Conservation (phyloP, 1,139 yeast species). For the Meyerozyma athensensis region DNA sequence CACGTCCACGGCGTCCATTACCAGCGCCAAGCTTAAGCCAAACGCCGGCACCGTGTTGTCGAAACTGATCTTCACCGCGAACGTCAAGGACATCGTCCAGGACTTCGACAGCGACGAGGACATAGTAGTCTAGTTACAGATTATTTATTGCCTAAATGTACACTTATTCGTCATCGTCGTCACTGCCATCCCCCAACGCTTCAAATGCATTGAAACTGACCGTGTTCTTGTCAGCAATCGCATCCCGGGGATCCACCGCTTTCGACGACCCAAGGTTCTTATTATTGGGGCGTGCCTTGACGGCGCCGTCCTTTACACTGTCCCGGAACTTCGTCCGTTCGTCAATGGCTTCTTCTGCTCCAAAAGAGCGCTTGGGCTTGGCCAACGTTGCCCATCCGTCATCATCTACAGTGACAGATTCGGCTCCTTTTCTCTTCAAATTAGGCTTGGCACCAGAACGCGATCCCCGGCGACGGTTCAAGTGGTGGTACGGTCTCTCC, state of each 20-base stretch:
- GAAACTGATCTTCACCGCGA: constrained; percentile 30
- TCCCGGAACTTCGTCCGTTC: constrained; percentile 48
- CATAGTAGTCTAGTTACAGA: constrained; percentile 22
- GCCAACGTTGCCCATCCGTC: constrained; percentile 80
- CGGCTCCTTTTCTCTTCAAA: constrained; percentile 56
- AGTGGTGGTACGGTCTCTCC: constrained; percentile 45
- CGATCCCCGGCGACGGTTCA: constrained; percentile 60
- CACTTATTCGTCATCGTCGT: constrained; percentile 26
- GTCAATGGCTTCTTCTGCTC: constrained; percentile 43
- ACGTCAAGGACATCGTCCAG: constrained; percentile 32
- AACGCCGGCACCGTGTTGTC: constrained; percentile 25
- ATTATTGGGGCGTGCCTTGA: constrained; percentile 63
- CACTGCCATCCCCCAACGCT: constrained; percentile 65
- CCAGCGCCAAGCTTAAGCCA: constrained; percentile 14
- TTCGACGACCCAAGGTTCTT: constrained; percentile 70
- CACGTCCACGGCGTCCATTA: constrained; percentile 11
- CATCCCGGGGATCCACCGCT: constrained; percentile 69
- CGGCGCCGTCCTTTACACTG: constrained; percentile 34
- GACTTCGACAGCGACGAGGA: constrained; percentile 35
- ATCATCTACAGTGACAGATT: constrained; percentile 54
- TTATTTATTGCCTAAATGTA: constrained; percentile 3
- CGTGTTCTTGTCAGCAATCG: constrained; percentile 62
- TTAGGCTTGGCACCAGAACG: constrained; percentile 45
- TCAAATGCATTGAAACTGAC: constrained; percentile 73
- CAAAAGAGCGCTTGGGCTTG: constrained; percentile 45